A percentile compares a stretch with the other conserved stretches of the same genome.
Evolutionary conservation across 768 basidiomycete species (phyloP).

Genomic region (Boletus subcaerulescens): DNA sequence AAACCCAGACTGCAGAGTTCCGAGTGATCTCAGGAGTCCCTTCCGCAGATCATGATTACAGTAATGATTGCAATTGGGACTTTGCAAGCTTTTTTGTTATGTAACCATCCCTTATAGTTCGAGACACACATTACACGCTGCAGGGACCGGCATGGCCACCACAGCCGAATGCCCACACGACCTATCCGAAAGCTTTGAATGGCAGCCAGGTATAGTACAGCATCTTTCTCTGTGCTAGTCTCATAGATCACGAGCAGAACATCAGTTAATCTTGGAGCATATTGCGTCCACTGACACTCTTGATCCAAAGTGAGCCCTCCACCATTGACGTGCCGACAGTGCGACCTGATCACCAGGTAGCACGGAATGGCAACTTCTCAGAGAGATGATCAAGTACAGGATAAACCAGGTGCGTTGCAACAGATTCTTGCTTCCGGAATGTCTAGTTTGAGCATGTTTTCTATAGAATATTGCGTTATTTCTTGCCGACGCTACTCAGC

Average conservation of each 20-base stretch:
- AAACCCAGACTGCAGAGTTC: too few relatives aligned
- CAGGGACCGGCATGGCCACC: conserved; percentile 16
- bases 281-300: conserved; percentile 65
- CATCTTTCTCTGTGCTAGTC: neutral
- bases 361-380: conserved; percentile 66
- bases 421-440: neutral
- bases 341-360: conserved; percentile 35
- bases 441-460: conserved; percentile 1
- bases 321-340: neutral
- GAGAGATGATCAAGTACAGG: conserved; percentile 71
- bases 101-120: too few relatives aligned
- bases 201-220: conserved; percentile 47
- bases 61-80: too few relatives aligned
- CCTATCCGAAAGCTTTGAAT: conserved; percentile 38
- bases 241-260: conserved; percentile 40
- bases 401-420: conserved; percentile 52
- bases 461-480: conserved; percentile 56
- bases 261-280: conserved; percentile 54
- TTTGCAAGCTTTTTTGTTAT: too few relatives aligned
- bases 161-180: conserved; percentile 7
- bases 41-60: too few relatives aligned
- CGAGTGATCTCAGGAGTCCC: too few relatives aligned
- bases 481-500: conserved; percentile 36
- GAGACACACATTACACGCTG: too few relatives aligned
- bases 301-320: conserved; percentile 44